Conservation (phyloP, 768 basidiomycete species). For the Gloeopeniophorella convolvens region DNA sequence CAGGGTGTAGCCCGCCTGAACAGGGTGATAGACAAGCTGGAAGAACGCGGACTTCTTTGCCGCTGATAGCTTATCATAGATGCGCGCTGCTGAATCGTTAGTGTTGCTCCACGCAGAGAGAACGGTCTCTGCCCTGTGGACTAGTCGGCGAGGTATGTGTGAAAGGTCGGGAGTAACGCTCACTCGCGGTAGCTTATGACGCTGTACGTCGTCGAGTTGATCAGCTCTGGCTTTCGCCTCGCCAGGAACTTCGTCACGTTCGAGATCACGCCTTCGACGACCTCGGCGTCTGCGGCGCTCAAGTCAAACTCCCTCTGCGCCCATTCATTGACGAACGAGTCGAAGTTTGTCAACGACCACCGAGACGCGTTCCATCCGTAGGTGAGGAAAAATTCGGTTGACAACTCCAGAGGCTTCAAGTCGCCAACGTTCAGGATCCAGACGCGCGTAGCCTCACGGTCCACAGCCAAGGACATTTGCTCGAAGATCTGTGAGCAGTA, state of each 20-base stretch:
- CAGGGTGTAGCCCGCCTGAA: constrained; percentile 51
- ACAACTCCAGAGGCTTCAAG: constrained; percentile 66
- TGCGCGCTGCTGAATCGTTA: constrained; percentile 40
- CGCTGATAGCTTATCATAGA: constrained; percentile 47
- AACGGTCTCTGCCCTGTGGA: constrained; percentile 49
- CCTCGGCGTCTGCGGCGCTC: constrained; percentile 32
- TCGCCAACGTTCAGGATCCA: constrained; percentile 78
- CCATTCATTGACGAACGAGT: constrained; percentile 49
- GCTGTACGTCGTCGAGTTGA: constrained; percentile 56
- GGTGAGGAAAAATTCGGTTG: constrained; percentile 61
- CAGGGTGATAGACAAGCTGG: constrained; percentile 64
- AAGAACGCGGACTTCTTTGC: constrained; percentile 54
- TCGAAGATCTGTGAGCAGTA: constrained; percentile 46
- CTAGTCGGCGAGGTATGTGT: not conserved
- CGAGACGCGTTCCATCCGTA: constrained; percentile 53
- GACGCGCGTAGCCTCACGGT: constrained; percentile 49
- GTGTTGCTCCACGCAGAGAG: constrained; percentile 45
- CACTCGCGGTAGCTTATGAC: constrained; percentile 65
- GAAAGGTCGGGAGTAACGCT: constrained; percentile 24
- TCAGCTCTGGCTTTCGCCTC: constrained; percentile 58
- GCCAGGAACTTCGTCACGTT: constrained; percentile 54
- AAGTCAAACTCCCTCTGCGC: constrained; percentile 60
- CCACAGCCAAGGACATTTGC: constrained; percentile 61
- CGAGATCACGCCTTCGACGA: constrained; percentile 45
- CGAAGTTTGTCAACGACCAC: constrained; percentile 49